These are phyloP conservation scores for Candida mesenterica DNA, from an alignment of 1,139 yeast species.

Conservation along the genomic window DNA sequence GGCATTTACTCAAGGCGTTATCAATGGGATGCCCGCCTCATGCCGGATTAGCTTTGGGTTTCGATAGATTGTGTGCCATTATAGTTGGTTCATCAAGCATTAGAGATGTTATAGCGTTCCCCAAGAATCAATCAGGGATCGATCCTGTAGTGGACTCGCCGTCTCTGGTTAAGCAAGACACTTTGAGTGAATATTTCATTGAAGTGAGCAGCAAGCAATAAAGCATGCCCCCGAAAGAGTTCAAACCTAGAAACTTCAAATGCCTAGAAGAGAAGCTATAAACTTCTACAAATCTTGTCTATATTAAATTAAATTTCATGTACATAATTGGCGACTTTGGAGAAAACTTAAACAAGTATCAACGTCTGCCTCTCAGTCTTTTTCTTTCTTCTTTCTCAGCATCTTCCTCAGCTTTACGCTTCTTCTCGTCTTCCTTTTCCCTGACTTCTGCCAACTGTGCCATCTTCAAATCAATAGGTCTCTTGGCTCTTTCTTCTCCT, in stretches of 20 bases:
- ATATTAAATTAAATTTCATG: conserved; percentile 2
- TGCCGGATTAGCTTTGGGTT: conserved; percentile 95
- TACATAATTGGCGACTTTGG: too few species aligned
- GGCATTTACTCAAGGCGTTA: conserved; percentile 80
- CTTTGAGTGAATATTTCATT: conserved; percentile 52
- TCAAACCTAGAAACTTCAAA: conserved; percentile 9
- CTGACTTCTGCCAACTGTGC: conserved; percentile 39
- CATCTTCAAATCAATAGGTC: conserved; percentile 46
- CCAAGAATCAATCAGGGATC: conserved; percentile 84
- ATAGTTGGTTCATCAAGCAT: conserved; percentile 70
- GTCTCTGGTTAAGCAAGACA: conserved; percentile 50
- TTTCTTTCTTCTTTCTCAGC: conserved; percentile 18
- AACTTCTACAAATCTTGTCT: neutral
- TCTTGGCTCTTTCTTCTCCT: conserved; percentile 26
- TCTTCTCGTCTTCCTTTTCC: conserved; percentile 26
- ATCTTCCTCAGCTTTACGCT: conserved; percentile 19
- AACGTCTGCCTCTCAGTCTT: conserved; percentile 29
- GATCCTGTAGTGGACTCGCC: conserved; percentile 92
- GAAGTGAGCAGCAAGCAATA: too few species aligned
- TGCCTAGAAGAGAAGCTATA: too few species aligned
- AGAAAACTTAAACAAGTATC: too few species aligned
- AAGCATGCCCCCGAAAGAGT: too few species aligned
- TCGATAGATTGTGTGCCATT: conserved; percentile 93
- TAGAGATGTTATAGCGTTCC: conserved; percentile 93
- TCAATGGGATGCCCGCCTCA: conserved; percentile 97